Conservation (phyloP, 129 eudicot species). For the Escallonia rubra region DNA sequence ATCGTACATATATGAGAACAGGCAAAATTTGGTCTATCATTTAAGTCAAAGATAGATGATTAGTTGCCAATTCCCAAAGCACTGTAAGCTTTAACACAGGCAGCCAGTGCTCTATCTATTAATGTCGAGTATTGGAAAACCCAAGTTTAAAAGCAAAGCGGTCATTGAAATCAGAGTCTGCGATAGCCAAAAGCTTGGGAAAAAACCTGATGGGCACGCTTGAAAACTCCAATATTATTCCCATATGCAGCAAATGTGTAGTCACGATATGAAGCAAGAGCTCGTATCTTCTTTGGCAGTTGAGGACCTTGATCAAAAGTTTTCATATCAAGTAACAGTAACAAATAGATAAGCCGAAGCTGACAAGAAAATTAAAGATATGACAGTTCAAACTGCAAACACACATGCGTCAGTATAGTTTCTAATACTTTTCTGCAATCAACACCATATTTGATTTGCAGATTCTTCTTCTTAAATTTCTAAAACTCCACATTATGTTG, state of each 20-base stretch:
- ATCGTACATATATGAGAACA: no score
- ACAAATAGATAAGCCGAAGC: not conserved
- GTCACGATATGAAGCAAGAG: slow-evolving; percentile 88
- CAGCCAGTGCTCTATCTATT: no score
- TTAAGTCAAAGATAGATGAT: not conserved
- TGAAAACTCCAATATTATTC: slow-evolving; percentile 70
- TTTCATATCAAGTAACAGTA: not conserved
- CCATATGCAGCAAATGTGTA: slow-evolving; percentile 98
- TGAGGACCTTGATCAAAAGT: slow-evolving; percentile 66
- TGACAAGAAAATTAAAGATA: no score
- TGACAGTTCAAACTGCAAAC: no score
- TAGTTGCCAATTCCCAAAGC: not conserved
- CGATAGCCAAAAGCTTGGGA: not conserved
- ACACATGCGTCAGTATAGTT: no score
- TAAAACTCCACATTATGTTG: no score
- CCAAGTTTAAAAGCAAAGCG: not conserved
- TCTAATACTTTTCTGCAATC: no score
- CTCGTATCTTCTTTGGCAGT: slow-evolving; percentile 89
- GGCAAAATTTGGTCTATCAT: no score
- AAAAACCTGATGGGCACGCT: slow-evolving; percentile 93
- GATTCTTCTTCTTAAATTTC: no score
- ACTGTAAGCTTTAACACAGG: not conserved
- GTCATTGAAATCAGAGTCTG: not conserved
- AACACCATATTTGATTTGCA: no score
- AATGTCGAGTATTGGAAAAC: not conserved